Percentiles rank a stretch among this genome's conserved stretches.
Conservation (phyloP, 345 rosid species). For the Toxicodendron radicans region DNA sequence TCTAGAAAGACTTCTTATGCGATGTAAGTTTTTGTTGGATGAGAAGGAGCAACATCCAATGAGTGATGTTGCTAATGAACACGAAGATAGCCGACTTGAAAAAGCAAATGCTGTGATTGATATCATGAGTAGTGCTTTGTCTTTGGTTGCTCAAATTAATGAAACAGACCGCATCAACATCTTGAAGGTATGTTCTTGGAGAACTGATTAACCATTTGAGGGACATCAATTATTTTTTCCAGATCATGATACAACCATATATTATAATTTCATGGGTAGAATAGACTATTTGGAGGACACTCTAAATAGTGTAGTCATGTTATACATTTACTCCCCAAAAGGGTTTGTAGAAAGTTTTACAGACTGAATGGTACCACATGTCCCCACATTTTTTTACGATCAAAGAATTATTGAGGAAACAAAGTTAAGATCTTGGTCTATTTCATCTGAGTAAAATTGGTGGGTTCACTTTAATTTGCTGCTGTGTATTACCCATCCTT, state of each 20-base stretch:
- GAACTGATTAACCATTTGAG: not conserved
- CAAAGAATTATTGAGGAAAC: not conserved
- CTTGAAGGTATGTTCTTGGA: constrained; percentile 67
- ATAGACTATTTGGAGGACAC: not conserved
- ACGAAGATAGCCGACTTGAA: constrained; percentile 63
- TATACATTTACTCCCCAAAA: not conserved
- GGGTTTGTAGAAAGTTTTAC: not conserved
- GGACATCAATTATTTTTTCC: not conserved
- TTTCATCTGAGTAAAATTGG: not conserved
- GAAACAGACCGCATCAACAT: constrained; percentile 93
- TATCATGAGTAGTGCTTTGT: constrained; percentile 91
- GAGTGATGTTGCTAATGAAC: constrained; percentile 38
- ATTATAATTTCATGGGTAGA: not conserved
- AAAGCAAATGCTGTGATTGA: constrained; percentile 94
- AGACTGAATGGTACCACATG: not conserved
- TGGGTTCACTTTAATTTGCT: not conserved
- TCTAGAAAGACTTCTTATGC: constrained; percentile 95
- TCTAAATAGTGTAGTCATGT: too few species aligned
- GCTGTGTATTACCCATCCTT: not conserved
- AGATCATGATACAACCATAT: not conserved
- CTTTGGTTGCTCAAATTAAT: constrained; percentile 76
- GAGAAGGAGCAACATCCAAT: constrained; percentile 69
- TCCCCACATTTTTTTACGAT: not conserved
- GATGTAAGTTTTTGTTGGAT: constrained; percentile 88
- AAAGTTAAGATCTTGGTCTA: not conserved